phyloP scores from a whole-genome alignment of 2,329 filamentous ascomycete genomes.

The Microdochium trichocladiopsis region DNA sequence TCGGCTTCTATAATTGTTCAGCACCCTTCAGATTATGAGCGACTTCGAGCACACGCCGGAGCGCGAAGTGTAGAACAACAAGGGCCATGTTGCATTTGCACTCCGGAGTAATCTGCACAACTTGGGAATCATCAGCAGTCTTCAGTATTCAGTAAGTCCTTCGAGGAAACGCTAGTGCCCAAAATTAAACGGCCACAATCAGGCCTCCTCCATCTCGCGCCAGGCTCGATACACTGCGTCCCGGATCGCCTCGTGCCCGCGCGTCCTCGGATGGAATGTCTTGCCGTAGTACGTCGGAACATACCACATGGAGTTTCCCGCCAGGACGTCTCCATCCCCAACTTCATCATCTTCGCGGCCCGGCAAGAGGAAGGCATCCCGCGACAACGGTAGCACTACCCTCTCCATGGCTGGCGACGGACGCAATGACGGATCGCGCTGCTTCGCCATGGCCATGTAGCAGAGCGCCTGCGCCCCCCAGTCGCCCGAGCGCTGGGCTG shows the following conservation, averaged over 20 bases:
- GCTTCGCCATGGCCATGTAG: constrained; percentile 33
- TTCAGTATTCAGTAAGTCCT: too few relatives aligned
- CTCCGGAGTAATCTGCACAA: too few relatives aligned
- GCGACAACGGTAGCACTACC: neutral
- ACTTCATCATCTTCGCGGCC: too few relatives aligned
- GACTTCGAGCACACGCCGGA: too few relatives aligned
- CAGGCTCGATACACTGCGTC: constrained; percentile 20
- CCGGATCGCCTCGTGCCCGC: constrained; percentile 29
- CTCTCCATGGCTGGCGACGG: constrained; percentile 10
- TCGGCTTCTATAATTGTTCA: too few relatives aligned
- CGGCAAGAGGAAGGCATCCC: too few relatives aligned
- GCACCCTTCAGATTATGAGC: too few relatives aligned
- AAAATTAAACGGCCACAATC: too few relatives aligned
- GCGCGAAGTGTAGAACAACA: too few relatives aligned
- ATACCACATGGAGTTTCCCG: constrained; percentile 33
- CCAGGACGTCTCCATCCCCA: constrained; percentile 8
- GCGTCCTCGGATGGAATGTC: constrained; percentile 34
- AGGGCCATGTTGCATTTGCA: too few relatives aligned
- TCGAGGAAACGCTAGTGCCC: too few relatives aligned
- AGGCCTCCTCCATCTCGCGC: neutral
- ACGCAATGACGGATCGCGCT: constrained; percentile 24
- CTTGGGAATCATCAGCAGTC: too few relatives aligned
- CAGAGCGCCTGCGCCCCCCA: constrained; percentile 35
- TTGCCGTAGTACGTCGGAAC: constrained; percentile 39
- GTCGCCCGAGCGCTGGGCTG: constrained; percentile 27